These are phyloP conservation scores for Whalleya microplaca DNA, from an alignment of 2,329 filamentous ascomycete genomes.

Conservation along the genomic window DNA sequence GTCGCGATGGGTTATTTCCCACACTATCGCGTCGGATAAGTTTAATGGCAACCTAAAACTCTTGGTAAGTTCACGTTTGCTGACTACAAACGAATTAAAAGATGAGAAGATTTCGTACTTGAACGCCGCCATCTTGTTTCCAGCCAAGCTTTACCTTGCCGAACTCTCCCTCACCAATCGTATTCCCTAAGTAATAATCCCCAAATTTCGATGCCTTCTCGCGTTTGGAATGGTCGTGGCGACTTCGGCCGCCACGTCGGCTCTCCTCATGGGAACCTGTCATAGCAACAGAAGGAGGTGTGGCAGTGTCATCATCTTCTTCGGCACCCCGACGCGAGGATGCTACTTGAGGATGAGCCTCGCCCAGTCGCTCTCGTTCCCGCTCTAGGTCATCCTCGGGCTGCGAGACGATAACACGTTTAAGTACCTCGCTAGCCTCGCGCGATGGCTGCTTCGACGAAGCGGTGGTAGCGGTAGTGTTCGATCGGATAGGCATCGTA, in stretches of 20 bases:
- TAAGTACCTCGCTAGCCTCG: slow-evolving; percentile 79
- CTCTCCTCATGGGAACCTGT: slow-evolving; percentile 49
- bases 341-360: slow-evolving; percentile 52
- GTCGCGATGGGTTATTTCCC: slow-evolving; percentile 81
- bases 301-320: slow-evolving; percentile 47
- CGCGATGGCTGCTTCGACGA: slow-evolving; percentile 65
- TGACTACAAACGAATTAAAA: background rate
- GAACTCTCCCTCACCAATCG: slow-evolving; percentile 96
- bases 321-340: slow-evolving; percentile 39
- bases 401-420: slow-evolving; percentile 75
- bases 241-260: slow-evolving; percentile 55
- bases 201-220: slow-evolving; percentile 89
- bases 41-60: slow-evolving; percentile 85
- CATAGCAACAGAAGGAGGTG: slow-evolving; percentile 49
- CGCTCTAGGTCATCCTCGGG: slow-evolving; percentile 74
- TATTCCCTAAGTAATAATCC: slow-evolving; percentile 94
- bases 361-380: slow-evolving; percentile 69
- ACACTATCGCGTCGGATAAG: slow-evolving; percentile 87
- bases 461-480: slow-evolving; percentile 51
- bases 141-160: slow-evolving; percentile 98
- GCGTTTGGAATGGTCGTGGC: slow-evolving; percentile 62
- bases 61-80: slow-evolving; percentile 19
- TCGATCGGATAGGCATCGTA: slow-evolving; percentile 50
- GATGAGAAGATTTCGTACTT: slow-evolving; percentile 55
- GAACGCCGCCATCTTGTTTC: slow-evolving; percentile 92